phyloP scores from a whole-genome alignment of 2,329 filamentous ascomycete genomes.

The Aspergillus arachidicola region DNA sequence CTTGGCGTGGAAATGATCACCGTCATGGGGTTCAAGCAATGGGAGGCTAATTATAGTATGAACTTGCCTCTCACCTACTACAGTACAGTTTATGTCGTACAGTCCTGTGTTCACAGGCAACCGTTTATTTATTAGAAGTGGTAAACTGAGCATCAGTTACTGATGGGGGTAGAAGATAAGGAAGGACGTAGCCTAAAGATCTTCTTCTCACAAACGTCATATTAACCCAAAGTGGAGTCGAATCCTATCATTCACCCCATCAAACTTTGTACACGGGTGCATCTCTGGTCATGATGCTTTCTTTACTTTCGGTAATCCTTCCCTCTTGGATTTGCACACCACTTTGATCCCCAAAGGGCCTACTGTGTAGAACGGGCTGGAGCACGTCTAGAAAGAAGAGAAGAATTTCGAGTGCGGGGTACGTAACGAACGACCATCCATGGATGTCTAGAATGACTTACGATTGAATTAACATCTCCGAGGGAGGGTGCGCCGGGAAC shows the following conservation, averaged over 20 bases:
- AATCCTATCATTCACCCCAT: neutral
- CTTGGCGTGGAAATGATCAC: slow-evolving; percentile 10
- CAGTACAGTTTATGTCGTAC: neutral
- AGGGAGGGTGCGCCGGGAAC: neutral
- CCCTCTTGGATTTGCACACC: neutral
- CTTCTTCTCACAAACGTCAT: neutral
- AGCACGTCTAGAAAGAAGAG: slow-evolving; percentile 10
- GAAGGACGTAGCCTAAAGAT: neutral
- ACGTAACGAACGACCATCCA: neutral
- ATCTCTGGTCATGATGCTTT: neutral
- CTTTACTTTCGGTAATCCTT: neutral
- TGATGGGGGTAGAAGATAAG: neutral
- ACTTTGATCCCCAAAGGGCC: neutral
- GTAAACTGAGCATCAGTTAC: neutral
- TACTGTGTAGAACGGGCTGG: slow-evolving; percentile 4
- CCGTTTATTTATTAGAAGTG: neutral
- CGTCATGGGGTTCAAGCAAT: slow-evolving; percentile 1
- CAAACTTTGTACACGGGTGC: too few species aligned
- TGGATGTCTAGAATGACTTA: neutral
- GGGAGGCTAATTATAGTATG: neutral
- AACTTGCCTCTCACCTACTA: neutral
- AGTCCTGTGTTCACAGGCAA: neutral
- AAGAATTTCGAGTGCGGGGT: slow-evolving; percentile 14
- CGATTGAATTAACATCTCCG: neutral
- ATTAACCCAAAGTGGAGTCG: neutral